Base-by-base conservation (phyloP, 305 asterid genomes). In the Plantago coronopus region DNA sequence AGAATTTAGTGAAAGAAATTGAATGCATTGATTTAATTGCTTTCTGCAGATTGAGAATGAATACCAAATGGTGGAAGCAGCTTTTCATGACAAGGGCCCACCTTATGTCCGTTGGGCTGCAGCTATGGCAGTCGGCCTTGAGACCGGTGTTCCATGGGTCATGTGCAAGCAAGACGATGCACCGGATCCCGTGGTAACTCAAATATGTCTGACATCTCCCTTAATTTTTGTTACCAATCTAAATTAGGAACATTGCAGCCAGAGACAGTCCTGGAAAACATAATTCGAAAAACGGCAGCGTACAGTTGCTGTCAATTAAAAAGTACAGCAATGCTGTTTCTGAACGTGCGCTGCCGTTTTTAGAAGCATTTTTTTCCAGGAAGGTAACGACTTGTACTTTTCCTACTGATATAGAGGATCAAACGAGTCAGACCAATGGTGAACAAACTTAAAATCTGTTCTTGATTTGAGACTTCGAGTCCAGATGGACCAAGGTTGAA, bases 121-220 rank as follows among this genome's bases (percentile, higher is more conserved):
- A 3, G 42, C 60, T 19, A 84, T 88, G 95, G 95, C 95, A 0
- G 83, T 76, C 17, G 88, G 83, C 63, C 89, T 82, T 1, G 12
- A 84, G 0, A 91, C 96, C 0, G 90, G 96, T 5, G 96, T 86
- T 7, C 98, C 98, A 13, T 91, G 98, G 98, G 69, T 69, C 0
- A 91, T 91, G 98, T 91, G 98, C 82, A 90, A 90, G 75, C 96
- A 90, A 73, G 84, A 81, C 37, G 87, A 88, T 54, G 98, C 96
- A 53, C 98, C 98, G 12, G 87, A 78, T 74, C 96, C 95, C 0
- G 73, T 91, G 82, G 98, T 86, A 72, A 43, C 7, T 13, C 0
- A 61, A 31, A 23, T n/a, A n/a, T 29, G 48, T 55, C 50, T 18
- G n/a, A 6, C 59, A 31, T 40, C 31, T 21, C 18, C 47, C 13